These are phyloP conservation scores for Populus hybrid DNA, from an alignment of 441 rosid genomes.

Conservation along the genomic window DNA sequence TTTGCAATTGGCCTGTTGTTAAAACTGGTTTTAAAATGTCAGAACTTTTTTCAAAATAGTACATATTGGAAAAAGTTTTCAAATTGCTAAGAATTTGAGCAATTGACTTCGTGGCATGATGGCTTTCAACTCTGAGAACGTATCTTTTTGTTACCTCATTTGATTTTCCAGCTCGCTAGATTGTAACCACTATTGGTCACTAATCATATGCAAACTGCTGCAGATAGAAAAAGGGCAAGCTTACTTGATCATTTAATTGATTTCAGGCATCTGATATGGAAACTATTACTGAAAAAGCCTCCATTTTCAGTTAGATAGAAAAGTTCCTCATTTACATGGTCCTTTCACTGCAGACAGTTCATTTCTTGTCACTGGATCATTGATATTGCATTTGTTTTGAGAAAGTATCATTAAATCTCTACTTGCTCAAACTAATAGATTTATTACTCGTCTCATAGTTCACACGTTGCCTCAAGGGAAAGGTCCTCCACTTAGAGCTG, in stretches of 20 bases:
- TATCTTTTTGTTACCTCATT: too few species aligned
- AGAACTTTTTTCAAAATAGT: neutral
- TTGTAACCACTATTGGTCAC: neutral
- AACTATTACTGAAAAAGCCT: neutral
- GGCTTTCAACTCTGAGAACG: neutral
- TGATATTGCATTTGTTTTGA: conserved; percentile 5
- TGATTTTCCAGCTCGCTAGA: neutral
- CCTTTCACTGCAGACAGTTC: conserved; percentile 3
- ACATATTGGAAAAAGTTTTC: neutral
- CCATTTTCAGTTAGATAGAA: neutral
- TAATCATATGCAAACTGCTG: neutral
- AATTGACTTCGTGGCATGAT: neutral
- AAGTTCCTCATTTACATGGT: conserved; percentile 2
- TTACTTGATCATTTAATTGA: neutral
- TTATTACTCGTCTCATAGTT: conserved; percentile 35
- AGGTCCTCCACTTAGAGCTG: conserved; percentile 43
- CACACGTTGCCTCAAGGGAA: conserved; percentile 39
- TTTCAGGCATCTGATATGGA: neutral
- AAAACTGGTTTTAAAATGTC: neutral
- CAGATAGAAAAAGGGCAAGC: neutral
- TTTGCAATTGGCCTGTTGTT: neutral
- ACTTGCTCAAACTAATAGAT: conserved; percentile 16
- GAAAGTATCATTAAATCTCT: conserved; percentile 2
- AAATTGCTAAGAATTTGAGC: neutral
- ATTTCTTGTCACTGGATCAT: conserved; percentile 5